Percentiles rank a stretch among this genome's conserved stretches.
phyloP scores from a whole-genome alignment of 768 basidiomycete species.

The Lanmaoa rubissima region DNA sequence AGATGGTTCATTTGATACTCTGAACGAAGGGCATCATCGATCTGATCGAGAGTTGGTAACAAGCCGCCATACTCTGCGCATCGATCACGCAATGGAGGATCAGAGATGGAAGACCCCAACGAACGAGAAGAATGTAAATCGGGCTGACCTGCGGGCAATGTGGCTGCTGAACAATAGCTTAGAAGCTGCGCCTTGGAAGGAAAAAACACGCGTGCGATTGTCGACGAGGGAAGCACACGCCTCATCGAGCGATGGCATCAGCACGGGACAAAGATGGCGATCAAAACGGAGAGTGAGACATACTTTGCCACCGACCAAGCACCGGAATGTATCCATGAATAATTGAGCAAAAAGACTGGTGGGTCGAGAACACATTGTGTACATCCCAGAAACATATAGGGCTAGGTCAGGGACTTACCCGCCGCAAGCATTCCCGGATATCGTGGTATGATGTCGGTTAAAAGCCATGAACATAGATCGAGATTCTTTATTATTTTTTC shows the following conservation, averaged over 20 bases:
- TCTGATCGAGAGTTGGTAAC: conserved; percentile 48
- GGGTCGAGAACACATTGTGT: not conserved
- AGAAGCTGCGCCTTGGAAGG: conserved; percentile 54
- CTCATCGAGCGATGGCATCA: conserved; percentile 35
- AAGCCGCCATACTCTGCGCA: conserved; percentile 64
- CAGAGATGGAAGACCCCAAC: not conserved
- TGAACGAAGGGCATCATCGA: conserved; percentile 47
- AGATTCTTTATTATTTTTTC: conserved; percentile 42
- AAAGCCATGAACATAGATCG: conserved; percentile 61
- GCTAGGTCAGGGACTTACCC: conserved; percentile 38
- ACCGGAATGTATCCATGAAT: conserved; percentile 70
- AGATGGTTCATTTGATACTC: conserved; percentile 2
- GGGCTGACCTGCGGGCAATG: conserved; percentile 50
- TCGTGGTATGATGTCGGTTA: conserved; percentile 63
- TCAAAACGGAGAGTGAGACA: conserved; percentile 24
- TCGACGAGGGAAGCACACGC: conserved; percentile 57
- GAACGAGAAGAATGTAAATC: not conserved
- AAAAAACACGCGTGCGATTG: conserved; percentile 65
- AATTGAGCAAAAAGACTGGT: conserved; percentile 69
- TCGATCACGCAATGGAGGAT: conserved; percentile 21
- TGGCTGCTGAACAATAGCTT: conserved; percentile 49
- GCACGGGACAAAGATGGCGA: not conserved
- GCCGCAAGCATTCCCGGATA: conserved; percentile 78
- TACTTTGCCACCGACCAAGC: conserved; percentile 68
- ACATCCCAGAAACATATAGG: not conserved